A percentile compares a stretch with the other conserved stretches of the same genome.
Conservation (phyloP, 306 rosid genomes). For the Trifolium subterraneum region DNA sequence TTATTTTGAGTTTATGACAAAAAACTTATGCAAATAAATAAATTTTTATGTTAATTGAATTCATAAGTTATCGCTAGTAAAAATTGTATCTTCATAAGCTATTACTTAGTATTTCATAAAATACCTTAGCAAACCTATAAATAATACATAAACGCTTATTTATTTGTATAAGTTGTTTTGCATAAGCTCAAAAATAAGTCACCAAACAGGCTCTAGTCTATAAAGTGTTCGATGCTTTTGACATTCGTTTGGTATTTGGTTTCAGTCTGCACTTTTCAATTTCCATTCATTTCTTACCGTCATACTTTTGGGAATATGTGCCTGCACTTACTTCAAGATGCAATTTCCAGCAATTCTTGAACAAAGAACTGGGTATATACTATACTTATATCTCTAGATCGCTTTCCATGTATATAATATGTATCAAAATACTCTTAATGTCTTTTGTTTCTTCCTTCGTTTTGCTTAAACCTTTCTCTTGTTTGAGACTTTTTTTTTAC, state of each 20-base stretch:
- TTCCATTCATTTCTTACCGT: conserved; percentile 60
- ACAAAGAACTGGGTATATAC: conserved; percentile 54
- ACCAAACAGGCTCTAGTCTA: no score
- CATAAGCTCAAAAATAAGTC: no score
- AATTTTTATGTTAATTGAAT: no score
- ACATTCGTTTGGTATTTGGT: conserved; percentile 39
- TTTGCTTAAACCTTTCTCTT: neutral
- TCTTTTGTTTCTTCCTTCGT: neutral
- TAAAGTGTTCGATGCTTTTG: conserved; percentile 11
- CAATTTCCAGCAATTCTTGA: conserved; percentile 61
- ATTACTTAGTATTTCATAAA: no score
- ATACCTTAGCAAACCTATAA: no score
- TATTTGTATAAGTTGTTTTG: no score
- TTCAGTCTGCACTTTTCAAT: conserved; percentile 62
- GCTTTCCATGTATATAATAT: neutral
- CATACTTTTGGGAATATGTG: conserved; percentile 56
- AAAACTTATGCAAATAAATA: no score
- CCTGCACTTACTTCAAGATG: conserved; percentile 60
- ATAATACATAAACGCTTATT: no score
- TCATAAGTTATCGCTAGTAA: no score
- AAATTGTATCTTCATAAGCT: no score
- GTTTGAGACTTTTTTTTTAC: neutral
- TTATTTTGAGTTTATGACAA: no score
- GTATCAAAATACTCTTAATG: neutral
- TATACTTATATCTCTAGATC: neutral